phyloP scores from a whole-genome alignment of 2,329 filamentous ascomycete genomes.

The Mycosphaerella sp. region DNA sequence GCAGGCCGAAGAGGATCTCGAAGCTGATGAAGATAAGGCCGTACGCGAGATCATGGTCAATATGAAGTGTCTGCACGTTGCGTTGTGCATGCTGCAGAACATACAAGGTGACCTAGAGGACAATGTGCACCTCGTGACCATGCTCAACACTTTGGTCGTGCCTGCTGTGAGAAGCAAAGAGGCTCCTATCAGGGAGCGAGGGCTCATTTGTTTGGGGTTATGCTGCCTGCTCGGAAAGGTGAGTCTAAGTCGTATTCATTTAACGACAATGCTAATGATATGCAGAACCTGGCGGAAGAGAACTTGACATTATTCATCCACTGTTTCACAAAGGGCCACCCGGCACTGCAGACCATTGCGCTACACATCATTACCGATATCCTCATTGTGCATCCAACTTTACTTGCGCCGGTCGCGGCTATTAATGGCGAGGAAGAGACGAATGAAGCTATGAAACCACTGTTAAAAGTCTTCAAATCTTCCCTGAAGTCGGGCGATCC shows the following conservation, averaged over 20 bases:
- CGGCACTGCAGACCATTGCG: constrained; percentile 80
- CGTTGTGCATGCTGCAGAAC: constrained; percentile 94
- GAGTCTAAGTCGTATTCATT: constrained; percentile 17
- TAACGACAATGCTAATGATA: constrained; percentile 9
- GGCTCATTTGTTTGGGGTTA: constrained; percentile 80
- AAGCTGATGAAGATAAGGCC: constrained; percentile 62
- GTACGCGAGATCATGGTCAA: constrained; percentile 92
- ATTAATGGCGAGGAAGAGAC: constrained; percentile 10
- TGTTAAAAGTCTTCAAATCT: constrained; percentile 81
- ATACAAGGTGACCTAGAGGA: constrained; percentile 81
- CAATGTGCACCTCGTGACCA: constrained; percentile 88
- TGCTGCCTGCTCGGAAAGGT: constrained; percentile 85
- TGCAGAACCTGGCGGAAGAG: constrained; percentile 73
- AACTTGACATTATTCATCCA: constrained; percentile 92
- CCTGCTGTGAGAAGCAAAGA: constrained; percentile 92
- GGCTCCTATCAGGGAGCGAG: constrained; percentile 83
- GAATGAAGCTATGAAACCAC: constrained; percentile 48
- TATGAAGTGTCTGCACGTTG: constrained; percentile 96
- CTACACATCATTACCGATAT: constrained; percentile 92
- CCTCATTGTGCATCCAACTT: constrained; percentile 76
- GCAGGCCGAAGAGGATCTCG: constrained; percentile 53
- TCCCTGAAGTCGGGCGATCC: constrained; percentile 67
- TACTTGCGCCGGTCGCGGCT: constrained; percentile 51
- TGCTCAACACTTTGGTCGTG: constrained; percentile 95
- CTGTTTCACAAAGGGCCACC: constrained; percentile 89